Base-by-base conservation (phyloP, 257 asterid species). In the Solanum gracilifrons region DNA sequence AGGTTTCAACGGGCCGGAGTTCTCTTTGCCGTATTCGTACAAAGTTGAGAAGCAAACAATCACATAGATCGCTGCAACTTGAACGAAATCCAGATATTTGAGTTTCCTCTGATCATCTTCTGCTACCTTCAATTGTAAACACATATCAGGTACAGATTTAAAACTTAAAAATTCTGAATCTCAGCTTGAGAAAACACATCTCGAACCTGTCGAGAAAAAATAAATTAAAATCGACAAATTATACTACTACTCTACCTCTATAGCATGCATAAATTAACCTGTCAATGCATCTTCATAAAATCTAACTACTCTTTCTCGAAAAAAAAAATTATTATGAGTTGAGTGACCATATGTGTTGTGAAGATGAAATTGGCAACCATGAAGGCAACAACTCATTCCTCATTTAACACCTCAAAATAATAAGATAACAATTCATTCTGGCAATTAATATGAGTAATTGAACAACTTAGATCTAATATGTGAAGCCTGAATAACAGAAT, bases 1-100 rank as follows among this genome's bases (percentile, higher is more conserved):
- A 72, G 96, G 91, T 62, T 90, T 89, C 77, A 96, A 31, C 55
- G 98, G 96, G 25, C 98, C 98, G 13, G 98, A 91, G 85, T 95
- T 96, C 20, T 88, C 94, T 85, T 96, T 95, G 5, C 96, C 98
- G 25, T 92, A 96, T 48, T 91, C 96, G 31, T 95, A 96, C 31
- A 96, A 66, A 27, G 93, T 89, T 32, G 95, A 88, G 89, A 93
- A 88, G 90, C 95, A 92, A 7, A 93, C 92, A 84, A 93, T 82
- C 87, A 86, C 90, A 92, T 95, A 92, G 3, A 93, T 80, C 8
- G 92, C 91, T 41, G 90, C 91, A 0, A 90, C 90, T 92, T 90
- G 94, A 51, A 96, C 93, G 87, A 96, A 93, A 86, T 96, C 98
- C 3, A 96, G 95, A 77, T 96, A 91, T 89, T 92, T 92, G 9